A percentile compares a stretch with the other conserved stretches of the same genome.
Conservation (phyloP, 2,329 filamentous ascomycete genomes). For the Periconia sp. region DNA sequence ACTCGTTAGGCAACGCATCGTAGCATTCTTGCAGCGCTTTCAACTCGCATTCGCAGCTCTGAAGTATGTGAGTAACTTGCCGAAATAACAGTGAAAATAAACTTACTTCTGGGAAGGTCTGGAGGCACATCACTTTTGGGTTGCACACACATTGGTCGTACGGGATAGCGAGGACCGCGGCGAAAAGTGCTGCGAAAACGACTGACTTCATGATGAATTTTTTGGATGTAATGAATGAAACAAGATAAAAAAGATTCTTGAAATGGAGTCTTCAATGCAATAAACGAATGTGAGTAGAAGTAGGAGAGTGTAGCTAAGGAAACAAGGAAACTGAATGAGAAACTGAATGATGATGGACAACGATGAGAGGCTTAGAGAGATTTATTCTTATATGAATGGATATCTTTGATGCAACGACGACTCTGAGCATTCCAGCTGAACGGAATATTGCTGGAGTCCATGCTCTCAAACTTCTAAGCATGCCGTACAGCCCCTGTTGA, state of each 20-base stretch:
- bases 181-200: constrained; percentile 5
- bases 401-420: too few relatives aligned
- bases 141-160: neutral
- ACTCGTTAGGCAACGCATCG: neutral
- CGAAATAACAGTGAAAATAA: too few relatives aligned
- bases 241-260: neutral
- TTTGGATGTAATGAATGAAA: neutral
- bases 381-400: too few relatives aligned
- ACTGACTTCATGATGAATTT: constrained; percentile 7
- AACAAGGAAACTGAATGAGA: neutral
- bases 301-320: neutral
- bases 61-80: neutral
- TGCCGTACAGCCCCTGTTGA: neutral
- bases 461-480: too few relatives aligned
- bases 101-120: neutral
- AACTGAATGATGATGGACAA: neutral
- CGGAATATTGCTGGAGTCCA: too few relatives aligned
- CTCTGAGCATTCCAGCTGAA: too few relatives aligned
- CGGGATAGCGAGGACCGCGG: constrained; percentile 3
- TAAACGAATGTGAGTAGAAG: neutral
- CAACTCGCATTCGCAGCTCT: constrained; percentile 1
- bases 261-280: neutral
- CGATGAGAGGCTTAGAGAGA: too few relatives aligned
- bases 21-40: neutral
- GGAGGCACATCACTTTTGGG: neutral